These are phyloP conservation scores for Neurospora tetrasperma DNA, from an alignment of 495 filamentous ascomycete genomes.

Conservation along the genomic window DNA sequence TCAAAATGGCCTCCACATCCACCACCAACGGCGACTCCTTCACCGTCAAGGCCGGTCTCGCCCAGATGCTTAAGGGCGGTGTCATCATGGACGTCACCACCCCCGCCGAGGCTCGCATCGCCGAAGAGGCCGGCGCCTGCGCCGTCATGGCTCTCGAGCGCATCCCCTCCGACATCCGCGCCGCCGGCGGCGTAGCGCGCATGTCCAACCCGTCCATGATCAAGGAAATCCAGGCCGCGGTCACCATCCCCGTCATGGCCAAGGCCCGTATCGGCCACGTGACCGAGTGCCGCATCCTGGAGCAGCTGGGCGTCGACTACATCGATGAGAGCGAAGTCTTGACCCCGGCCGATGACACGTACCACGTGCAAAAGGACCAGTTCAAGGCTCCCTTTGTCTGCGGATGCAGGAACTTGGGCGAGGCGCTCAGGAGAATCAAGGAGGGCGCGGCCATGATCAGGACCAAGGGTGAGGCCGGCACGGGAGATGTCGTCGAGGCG, in stretches of 20 bases:
- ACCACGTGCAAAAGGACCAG: slow-evolving; percentile 79
- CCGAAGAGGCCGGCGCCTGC: slow-evolving; percentile 89
- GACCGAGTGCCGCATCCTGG: slow-evolving; percentile 96
- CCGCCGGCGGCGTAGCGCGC: slow-evolving; percentile 82
- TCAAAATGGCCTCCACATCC: slow-evolving; percentile 10
- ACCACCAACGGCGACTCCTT: slow-evolving; percentile 32
- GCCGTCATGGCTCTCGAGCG: slow-evolving; percentile 99
- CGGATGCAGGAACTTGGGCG: slow-evolving; percentile 89
- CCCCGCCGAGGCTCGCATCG: slow-evolving; percentile 88
- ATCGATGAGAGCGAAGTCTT: slow-evolving; percentile 97
- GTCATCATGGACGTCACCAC: slow-evolving; percentile 99
- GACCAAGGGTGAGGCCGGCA: slow-evolving; percentile 96
- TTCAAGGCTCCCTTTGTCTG: slow-evolving; percentile 92
- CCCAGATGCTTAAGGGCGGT: slow-evolving; percentile 95
- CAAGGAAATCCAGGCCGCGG: slow-evolving; percentile 87
- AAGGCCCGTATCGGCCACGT: slow-evolving; percentile 98
- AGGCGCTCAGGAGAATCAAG: slow-evolving; percentile 81
- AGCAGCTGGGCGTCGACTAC: slow-evolving; percentile 91
- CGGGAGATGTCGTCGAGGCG: slow-evolving; percentile 95
- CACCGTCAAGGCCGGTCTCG: slow-evolving; percentile 83
- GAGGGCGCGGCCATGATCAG: slow-evolving; percentile 98
- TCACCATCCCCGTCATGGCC: slow-evolving; percentile 99
- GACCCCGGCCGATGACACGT: slow-evolving; percentile 80
- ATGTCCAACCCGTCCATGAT: slow-evolving; percentile 97
- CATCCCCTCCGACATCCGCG: slow-evolving; percentile 93